Percentiles rank a stretch among this genome's conserved stretches.
Evolutionary conservation across 495 filamentous ascomycete species (phyloP).

Genomic region (Darksidea phi): DNA sequence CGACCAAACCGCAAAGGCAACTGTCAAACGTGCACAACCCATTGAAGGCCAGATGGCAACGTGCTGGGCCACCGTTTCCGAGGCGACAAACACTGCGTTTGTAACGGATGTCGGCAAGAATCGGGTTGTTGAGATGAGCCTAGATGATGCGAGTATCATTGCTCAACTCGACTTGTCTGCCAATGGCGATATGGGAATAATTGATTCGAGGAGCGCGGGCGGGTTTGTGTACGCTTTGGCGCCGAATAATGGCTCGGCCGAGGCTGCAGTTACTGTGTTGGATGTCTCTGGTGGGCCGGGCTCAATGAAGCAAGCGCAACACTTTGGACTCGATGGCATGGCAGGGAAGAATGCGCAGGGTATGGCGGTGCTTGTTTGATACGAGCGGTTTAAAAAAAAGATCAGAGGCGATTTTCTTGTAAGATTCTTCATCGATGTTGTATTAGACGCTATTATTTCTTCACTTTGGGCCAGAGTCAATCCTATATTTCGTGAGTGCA

Average conservation of each 20-base stretch:
- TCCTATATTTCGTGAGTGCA: too few species aligned
- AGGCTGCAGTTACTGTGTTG: constrained; percentile 52
- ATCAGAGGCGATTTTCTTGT: too few species aligned
- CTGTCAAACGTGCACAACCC: constrained; percentile 26
- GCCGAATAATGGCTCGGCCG: constrained; percentile 51
- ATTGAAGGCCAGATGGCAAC: constrained; percentile 54
- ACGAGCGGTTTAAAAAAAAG: too few species aligned
- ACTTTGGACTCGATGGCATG: constrained; percentile 22
- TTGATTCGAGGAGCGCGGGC: constrained; percentile 54
- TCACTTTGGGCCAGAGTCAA: too few species aligned
- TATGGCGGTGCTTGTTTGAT: constrained; percentile 24
- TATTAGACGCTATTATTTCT: too few species aligned
- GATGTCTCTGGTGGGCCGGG: constrained; percentile 40
- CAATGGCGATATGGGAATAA: constrained; percentile 53
- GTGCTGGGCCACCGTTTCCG: constrained; percentile 54
- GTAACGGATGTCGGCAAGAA: constrained; percentile 55
- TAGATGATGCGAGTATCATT: constrained; percentile 47
- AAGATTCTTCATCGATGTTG: too few species aligned
- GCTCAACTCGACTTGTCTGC: constrained; percentile 42
- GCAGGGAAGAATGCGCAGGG: constrained; percentile 23
- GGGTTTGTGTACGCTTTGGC: constrained; percentile 55
- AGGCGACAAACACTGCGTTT: constrained; percentile 50
- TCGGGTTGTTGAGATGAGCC: constrained; percentile 54
- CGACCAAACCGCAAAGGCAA: constrained; percentile 20
- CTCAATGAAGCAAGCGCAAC: constrained; percentile 38